Conservation (phyloP, 768 basidiomycete species). For the Kwoniella newhampshirensis region DNA sequence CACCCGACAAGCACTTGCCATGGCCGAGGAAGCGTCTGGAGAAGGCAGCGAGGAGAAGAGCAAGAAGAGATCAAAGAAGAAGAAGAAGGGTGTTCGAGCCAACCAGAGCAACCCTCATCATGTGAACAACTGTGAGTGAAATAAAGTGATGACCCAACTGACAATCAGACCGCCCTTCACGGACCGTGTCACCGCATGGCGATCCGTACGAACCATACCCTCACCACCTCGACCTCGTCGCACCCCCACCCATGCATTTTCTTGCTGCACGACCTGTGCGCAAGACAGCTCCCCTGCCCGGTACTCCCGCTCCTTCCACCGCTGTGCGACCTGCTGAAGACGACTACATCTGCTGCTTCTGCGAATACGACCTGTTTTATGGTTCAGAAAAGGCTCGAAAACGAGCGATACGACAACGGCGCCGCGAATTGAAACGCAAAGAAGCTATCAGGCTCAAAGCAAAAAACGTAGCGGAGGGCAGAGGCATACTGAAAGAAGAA, state of each 20-base stretch:
- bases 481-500: constrained; percentile 21
- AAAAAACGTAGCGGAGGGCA: constrained; percentile 47
- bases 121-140: constrained; percentile 67
- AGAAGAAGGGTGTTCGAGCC: constrained; percentile 85
- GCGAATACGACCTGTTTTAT: constrained; percentile 89
- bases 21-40: constrained; percentile 9
- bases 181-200: constrained; percentile 24
- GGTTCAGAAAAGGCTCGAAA: constrained; percentile 72
- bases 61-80: constrained; percentile 68
- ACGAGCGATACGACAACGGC: constrained; percentile 67
- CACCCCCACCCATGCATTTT: constrained; percentile 49
- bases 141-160: constrained; percentile 4
- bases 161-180: constrained; percentile 41
- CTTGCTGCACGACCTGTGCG: constrained; percentile 37
- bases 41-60: constrained; percentile 3
- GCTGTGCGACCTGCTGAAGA: constrained; percentile 58
- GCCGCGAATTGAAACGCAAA: constrained; percentile 64
- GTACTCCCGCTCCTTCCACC: constrained; percentile 31
- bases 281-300: constrained; percentile 10
- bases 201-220: constrained; percentile 34
- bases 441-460: constrained; percentile 40
- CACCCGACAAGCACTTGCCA: neutral
- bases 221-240: constrained; percentile 35
- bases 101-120: constrained; percentile 96
- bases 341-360: constrained; percentile 92